Evolutionary conservation across 192 early-diverging fungal species (phyloP).

Genomic region (Geranomyces variabilis): DNA sequence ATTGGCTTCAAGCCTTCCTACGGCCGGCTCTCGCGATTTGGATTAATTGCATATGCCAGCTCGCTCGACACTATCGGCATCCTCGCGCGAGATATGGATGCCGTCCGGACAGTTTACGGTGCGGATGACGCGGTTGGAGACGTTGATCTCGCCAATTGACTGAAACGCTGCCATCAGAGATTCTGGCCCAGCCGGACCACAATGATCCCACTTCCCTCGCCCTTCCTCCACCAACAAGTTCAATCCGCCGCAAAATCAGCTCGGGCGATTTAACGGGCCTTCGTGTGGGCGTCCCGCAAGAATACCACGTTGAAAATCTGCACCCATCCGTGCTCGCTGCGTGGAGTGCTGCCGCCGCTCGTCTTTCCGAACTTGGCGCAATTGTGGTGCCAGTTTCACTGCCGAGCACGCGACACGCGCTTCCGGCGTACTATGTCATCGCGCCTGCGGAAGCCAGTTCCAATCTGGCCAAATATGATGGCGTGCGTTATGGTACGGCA

Average conservation of each 20-base stretch:
- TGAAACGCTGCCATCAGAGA: constrained; percentile 40
- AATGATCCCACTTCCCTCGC: constrained; percentile 69
- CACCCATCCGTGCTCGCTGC: constrained; percentile 50
- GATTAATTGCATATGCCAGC: constrained; percentile 83
- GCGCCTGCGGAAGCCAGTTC: constrained; percentile 90
- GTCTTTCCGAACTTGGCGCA: constrained; percentile 65
- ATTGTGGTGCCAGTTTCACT: constrained; percentile 70
- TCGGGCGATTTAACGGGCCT: constrained; percentile 39
- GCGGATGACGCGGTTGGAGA: constrained; percentile 7
- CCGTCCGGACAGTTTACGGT: constrained; percentile 65
- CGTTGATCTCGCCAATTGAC: background rate
- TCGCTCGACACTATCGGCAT: constrained; percentile 90
- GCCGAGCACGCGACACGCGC: constrained; percentile 68
- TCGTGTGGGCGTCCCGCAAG: constrained; percentile 70
- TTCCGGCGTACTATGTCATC: constrained; percentile 86
- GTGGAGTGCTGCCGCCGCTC: constrained; percentile 64
- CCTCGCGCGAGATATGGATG: constrained; percentile 62
- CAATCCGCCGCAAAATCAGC: background rate
- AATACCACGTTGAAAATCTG: constrained; percentile 82
- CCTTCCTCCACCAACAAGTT: background rate
- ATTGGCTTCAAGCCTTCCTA: constrained; percentile 94
- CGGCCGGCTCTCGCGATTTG: constrained; percentile 81
- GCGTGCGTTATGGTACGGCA: constrained; percentile 74
- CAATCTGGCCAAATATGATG: constrained; percentile 88
- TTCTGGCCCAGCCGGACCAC: constrained; percentile 58